Evolutionary conservation across 1,139 yeast genomes (phyloP).

Genomic region (Scheffersomyces segobiensis): DNA sequence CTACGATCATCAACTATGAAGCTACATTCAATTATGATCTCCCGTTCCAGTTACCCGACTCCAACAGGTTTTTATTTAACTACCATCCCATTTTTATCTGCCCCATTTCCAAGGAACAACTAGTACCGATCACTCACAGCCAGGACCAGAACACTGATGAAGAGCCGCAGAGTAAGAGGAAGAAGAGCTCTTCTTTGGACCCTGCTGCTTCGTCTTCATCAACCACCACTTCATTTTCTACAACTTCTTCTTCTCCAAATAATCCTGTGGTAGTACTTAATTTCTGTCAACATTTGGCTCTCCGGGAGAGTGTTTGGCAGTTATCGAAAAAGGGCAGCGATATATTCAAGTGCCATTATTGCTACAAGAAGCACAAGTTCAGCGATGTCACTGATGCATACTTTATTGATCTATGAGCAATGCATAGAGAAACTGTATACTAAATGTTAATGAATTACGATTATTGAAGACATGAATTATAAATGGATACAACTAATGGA

Average conservation of each 20-base stretch:
- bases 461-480: neutral
- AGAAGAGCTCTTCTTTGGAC: conserved; percentile 11
- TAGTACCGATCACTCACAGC: conserved; percentile 35
- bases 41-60: conserved; percentile 47
- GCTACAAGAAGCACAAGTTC: conserved; percentile 47
- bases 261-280: conserved; percentile 49
- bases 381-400: conserved; percentile 45
- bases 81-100: conserved; percentile 90
- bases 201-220: conserved; percentile 8
- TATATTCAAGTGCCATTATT: conserved; percentile 49
- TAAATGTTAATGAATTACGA: neutral
- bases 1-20: conserved; percentile 9
- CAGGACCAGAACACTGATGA: conserved; percentile 13
- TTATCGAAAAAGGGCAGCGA: conserved; percentile 44
- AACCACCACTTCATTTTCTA: conserved; percentile 9
- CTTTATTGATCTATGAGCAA: conserved; percentile 37
- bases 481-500: neutral
- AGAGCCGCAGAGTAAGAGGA: conserved; percentile 19
- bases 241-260: conserved; percentile 10
- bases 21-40: conserved; percentile 36
- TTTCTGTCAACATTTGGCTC: conserved; percentile 46
- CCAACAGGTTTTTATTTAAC: conserved; percentile 41
- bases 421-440: neutral
- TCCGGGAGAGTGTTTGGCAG: conserved; percentile 47
- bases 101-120: conserved; percentile 86